Evolutionary conservation across 2,329 filamentous ascomycete genomes (phyloP), one percentile per base, ranked within the genome.

Genomic region (Clonostachys sp.): DNA sequence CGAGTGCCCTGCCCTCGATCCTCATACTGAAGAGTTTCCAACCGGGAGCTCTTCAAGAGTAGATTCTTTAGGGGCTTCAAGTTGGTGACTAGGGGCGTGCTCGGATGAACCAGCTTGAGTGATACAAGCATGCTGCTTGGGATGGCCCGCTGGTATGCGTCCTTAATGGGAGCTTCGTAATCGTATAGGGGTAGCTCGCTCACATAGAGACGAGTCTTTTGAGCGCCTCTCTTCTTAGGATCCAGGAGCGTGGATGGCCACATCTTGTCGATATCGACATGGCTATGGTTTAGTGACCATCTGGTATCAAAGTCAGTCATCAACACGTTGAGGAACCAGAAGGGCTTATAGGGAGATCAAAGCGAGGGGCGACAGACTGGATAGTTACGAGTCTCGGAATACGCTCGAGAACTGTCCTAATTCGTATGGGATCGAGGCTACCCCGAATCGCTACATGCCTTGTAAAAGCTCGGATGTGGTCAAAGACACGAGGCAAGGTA

Each of bases 1-100:
- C 60, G 66, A 13, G 67, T 72, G 5, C 73, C 72, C 46, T 73
- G 70, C 2, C 72, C 72, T 12, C 67, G 57, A 46, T 74, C 72
- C 33, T 66, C 57, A 51, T 74, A 74, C 45, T 67, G 62, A n/a
- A 77, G 61, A 1, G 57, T 65, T 51, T 65, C 58, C 3, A 74
- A 62, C 8, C 51, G 57, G 5, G 53, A 55, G 9, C 68, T 61
- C 12, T 58, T 50, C 9, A 73, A 48, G 2, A 77, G 58, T 14
- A 77, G 62, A 9, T 57, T 57, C 57, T 73, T 75, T n/a, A 77
- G 52, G 0, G 66, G 65, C 14, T 62, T 62, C 5, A 74, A 59
- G 4, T 62, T 63, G 1, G 66, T 65, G 5, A 69, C 71, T 6
- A 74, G 62, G 1, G 67, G 68, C 6, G 68, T 68, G 1, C 62